These are phyloP conservation scores for Plasmodium coatneyi DNA, from an alignment of 169 alveolate species.

Conservation along the genomic window DNA sequence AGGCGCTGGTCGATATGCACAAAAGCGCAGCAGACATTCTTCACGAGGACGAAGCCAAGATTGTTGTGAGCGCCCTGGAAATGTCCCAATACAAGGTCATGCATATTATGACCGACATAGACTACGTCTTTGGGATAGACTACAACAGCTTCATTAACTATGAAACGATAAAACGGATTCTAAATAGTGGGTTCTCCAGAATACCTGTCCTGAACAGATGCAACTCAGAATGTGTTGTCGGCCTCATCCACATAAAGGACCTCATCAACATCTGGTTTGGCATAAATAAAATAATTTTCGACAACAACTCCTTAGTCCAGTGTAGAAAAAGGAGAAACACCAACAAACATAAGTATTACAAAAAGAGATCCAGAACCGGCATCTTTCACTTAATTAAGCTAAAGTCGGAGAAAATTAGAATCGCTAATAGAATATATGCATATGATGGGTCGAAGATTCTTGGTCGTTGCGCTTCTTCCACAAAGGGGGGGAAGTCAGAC, in stretches of 20 bases:
- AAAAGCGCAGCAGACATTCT: slow-evolving; percentile 78
- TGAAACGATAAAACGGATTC: slow-evolving; percentile 74
- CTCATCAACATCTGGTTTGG: slow-evolving; percentile 77
- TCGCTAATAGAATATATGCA: slow-evolving; percentile 2
- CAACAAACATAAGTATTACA: neutral
- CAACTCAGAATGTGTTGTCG: slow-evolving; percentile 72
- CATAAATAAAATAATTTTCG: slow-evolving; percentile 49
- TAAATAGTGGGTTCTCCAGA: slow-evolving; percentile 82
- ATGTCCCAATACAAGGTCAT: slow-evolving; percentile 76
- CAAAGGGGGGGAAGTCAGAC: neutral
- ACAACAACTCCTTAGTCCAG: slow-evolving; percentile 1
- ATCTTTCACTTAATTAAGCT: slow-evolving; percentile 3
- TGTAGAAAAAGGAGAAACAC: neutral
- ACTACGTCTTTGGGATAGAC: slow-evolving; percentile 77
- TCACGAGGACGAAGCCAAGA: slow-evolving; percentile 81
- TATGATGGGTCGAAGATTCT: neutral
- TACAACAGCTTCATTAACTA: slow-evolving; percentile 75
- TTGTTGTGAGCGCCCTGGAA: slow-evolving; percentile 81
- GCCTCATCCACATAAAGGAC: slow-evolving; percentile 79
- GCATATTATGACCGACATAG: slow-evolving; percentile 82
- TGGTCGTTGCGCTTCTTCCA: neutral
- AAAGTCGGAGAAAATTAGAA: slow-evolving; percentile 19
- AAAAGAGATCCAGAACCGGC: neutral
- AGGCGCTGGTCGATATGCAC: slow-evolving; percentile 85
- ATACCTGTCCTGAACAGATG: slow-evolving; percentile 79